Conservation (phyloP, 345 rosid species). For the Salix suchowensis region DNA sequence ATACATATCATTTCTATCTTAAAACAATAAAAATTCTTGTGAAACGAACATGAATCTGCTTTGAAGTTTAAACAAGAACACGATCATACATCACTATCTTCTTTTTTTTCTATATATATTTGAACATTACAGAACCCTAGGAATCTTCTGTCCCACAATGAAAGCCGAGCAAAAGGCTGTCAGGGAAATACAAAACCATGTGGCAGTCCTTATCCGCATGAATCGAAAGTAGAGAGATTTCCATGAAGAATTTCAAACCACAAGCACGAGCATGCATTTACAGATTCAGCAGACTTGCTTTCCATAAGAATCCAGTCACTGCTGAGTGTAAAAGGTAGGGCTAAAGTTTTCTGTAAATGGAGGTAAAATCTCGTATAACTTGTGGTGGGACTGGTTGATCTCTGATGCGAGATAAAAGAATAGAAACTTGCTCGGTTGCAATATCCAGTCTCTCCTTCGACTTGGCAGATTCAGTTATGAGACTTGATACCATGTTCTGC, state of each 20-base stretch:
- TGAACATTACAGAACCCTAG: slow-evolving; percentile 5
- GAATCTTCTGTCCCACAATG: not conserved
- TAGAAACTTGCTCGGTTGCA: slow-evolving; percentile 68
- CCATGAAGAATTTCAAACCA: not conserved
- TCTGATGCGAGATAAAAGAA: slow-evolving; percentile 65
- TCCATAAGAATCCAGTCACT: not conserved
- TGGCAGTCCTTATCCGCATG: not conserved
- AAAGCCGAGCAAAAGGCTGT: not conserved
- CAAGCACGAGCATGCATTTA: not conserved
- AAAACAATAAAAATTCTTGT: too few relatives aligned
- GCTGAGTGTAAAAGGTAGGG: not conserved
- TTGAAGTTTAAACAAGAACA: not conserved
- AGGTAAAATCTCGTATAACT: slow-evolving; percentile 29
- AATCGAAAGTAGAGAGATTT: not conserved
- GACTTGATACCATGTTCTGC: slow-evolving; percentile 68
- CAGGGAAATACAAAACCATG: not conserved
- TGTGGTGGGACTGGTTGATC: slow-evolving; percentile 59
- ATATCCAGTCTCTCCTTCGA: slow-evolving; percentile 82
- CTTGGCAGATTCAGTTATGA: slow-evolving; percentile 65
- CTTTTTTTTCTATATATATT: not conserved
- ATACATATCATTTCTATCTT: too few relatives aligned
- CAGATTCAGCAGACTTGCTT: not conserved
- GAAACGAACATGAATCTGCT: not conserved
- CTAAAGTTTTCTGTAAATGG: slow-evolving; percentile 35
- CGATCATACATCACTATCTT: not conserved